Conservation (phyloP, 768 basidiomycete species). For the Tephrocybe sp. region DNA sequence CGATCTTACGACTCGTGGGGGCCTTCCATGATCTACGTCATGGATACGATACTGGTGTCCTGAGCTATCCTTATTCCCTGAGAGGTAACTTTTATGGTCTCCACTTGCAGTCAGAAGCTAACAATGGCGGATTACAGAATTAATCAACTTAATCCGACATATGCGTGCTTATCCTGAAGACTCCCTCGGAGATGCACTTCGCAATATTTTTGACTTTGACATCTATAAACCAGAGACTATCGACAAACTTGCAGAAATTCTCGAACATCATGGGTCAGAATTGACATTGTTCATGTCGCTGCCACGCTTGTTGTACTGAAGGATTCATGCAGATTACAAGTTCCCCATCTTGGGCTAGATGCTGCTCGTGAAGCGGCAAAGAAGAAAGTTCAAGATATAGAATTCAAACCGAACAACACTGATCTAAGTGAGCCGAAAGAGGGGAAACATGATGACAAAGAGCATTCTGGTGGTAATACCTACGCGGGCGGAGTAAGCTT, state of each 20-base stretch:
- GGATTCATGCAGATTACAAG: slow-evolving; percentile 37
- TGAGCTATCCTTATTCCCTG: slow-evolving; percentile 68
- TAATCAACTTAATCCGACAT: slow-evolving; percentile 65
- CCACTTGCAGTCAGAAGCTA: neutral
- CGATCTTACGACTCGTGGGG: slow-evolving; percentile 54
- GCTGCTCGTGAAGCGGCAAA: slow-evolving; percentile 53
- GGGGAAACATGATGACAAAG: slow-evolving; percentile 59
- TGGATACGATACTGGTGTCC: slow-evolving; percentile 52
- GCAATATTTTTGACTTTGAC: slow-evolving; percentile 72
- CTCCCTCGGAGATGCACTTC: slow-evolving; percentile 51
- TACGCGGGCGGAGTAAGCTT: slow-evolving; percentile 57
- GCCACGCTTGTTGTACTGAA: neutral
- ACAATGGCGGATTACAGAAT: slow-evolving; percentile 33
- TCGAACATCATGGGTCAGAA: slow-evolving; percentile 57
- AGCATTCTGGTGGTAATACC: slow-evolving; percentile 62
- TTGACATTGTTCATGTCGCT: neutral
- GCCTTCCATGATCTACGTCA: slow-evolving; percentile 62
- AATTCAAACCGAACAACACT: slow-evolving; percentile 56
- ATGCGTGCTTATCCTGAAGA: slow-evolving; percentile 60
- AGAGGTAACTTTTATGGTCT: slow-evolving; percentile 39
- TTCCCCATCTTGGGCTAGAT: slow-evolving; percentile 52
- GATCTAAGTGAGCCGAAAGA: slow-evolving; percentile 54
- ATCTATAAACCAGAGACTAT: slow-evolving; percentile 65
- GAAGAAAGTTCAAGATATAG: slow-evolving; percentile 52
- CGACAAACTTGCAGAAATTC: slow-evolving; percentile 54